phyloP scores from a whole-genome alignment of 306 rosid genomes.

The Oemleria cerasiformis region DNA sequence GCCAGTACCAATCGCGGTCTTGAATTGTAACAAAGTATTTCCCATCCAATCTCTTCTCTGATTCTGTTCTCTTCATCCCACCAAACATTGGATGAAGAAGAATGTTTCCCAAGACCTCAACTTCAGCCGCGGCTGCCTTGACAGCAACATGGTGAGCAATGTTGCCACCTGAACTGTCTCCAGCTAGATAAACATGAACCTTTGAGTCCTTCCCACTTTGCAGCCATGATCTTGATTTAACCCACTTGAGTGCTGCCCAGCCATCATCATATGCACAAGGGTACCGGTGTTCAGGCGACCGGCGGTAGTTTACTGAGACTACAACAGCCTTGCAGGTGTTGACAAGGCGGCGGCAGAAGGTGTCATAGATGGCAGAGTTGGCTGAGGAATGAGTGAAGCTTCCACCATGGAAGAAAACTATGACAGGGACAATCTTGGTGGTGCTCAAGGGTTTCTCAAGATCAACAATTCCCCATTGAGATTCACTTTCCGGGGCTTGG shows the following conservation, averaged over 20 bases:
- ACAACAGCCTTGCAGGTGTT: constrained; percentile 65
- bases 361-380: constrained; percentile 82
- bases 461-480: constrained; percentile 46
- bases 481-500: constrained; percentile 43
- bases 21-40: constrained; percentile 75
- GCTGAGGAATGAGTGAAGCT: constrained; percentile 94
- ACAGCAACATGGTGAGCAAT: constrained; percentile 78
- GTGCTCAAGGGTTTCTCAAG: constrained; percentile 65
- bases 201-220: constrained; percentile 72
- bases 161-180: constrained; percentile 89
- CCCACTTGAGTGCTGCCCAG: constrained; percentile 81
- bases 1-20: constrained; percentile 96
- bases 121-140: constrained; percentile 57
- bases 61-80: constrained; percentile 57
- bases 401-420: constrained; percentile 86
- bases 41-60: constrained; percentile 69
- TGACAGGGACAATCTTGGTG: constrained; percentile 64
- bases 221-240: constrained; percentile 73
- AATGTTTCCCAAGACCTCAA: constrained; percentile 75
- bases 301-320: constrained; percentile 80
- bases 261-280: constrained; percentile 92
- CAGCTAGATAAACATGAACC: constrained; percentile 72
- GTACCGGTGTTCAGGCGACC: constrained; percentile 69
- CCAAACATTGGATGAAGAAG: constrained; percentile 91
- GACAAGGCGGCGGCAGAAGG: constrained; percentile 78